Conservation (phyloP, 768 basidiomycete species). For the Serpula lacrymans region DNA sequence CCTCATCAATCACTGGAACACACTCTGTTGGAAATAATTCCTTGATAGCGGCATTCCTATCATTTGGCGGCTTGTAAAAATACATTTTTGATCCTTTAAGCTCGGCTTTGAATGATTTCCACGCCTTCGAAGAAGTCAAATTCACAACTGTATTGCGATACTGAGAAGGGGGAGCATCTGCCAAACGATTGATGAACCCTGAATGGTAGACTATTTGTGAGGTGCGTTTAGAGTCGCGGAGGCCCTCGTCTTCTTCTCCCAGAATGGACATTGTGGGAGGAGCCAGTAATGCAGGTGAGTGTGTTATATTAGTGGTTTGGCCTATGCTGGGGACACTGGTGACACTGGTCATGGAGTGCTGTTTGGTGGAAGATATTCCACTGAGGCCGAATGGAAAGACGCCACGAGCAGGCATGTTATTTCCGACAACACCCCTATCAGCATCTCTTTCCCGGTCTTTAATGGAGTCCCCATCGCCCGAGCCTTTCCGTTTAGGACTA, state of each 20-base stretch:
- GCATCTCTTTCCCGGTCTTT: constrained; percentile 31
- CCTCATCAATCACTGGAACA: constrained; percentile 52
- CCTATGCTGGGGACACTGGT: constrained; percentile 5
- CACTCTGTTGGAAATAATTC: constrained; percentile 71
- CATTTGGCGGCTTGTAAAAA: constrained; percentile 81
- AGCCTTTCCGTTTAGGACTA: constrained; percentile 58
- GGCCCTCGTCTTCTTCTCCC: constrained; percentile 26
- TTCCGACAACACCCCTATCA: constrained; percentile 1
- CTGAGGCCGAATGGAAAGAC: constrained; percentile 29
- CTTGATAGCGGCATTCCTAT: constrained; percentile 60
- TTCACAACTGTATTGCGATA: constrained; percentile 30
- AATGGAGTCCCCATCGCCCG: constrained; percentile 29
- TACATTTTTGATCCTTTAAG: constrained; percentile 82
- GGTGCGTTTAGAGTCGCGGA: constrained; percentile 46
- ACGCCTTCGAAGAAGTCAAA: constrained; percentile 55
- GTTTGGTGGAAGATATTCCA: constrained; percentile 24
- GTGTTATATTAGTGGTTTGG: constrained; percentile 26
- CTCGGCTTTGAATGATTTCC: constrained; percentile 86
- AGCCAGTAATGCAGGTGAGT: constrained; percentile 45
- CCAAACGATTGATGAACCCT: constrained; percentile 73
- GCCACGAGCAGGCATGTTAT: constrained; percentile 14
- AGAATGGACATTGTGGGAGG: constrained; percentile 51
- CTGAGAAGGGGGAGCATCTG: constrained; percentile 44
- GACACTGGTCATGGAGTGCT: constrained; percentile 17
- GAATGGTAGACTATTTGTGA: constrained; percentile 78